These are phyloP conservation scores for Mesembryanthemum crystallinum DNA, from an alignment of 148 eudicot species.

Conservation along the genomic window DNA sequence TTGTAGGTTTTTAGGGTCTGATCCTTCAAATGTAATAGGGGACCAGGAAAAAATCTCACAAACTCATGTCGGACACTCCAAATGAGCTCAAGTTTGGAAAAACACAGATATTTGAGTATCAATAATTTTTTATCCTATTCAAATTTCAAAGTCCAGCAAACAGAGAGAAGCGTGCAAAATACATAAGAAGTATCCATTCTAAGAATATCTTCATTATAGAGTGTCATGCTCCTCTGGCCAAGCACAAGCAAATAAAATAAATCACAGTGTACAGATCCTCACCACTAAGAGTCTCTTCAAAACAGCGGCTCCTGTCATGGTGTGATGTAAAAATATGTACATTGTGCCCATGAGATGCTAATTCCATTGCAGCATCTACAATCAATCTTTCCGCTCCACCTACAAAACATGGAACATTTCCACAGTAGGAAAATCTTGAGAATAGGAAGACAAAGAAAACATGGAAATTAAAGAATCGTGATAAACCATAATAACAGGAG, in stretches of 20 bases:
- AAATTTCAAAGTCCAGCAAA: too few relatives aligned
- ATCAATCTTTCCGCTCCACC: constrained; percentile 98
- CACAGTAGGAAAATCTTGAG: not conserved
- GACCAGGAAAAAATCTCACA: not conserved
- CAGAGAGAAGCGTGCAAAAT: not conserved
- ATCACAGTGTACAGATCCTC: constrained; percentile 10
- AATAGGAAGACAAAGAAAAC: not conserved
- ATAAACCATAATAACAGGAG: too few relatives aligned
- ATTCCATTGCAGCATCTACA: constrained; percentile 93
- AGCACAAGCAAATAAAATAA: not conserved
- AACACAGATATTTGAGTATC: not conserved
- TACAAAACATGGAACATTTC: constrained; percentile 21
- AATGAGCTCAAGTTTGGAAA: not conserved
- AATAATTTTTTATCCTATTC: not conserved
- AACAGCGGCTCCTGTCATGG: constrained; percentile 81
- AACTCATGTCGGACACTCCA: not conserved
- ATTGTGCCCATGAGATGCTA: constrained; percentile 71
- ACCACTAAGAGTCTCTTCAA: constrained; percentile 91
- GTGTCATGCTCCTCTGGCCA: not conserved
- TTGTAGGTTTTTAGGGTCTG: not conserved
- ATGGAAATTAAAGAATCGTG: too few relatives aligned
- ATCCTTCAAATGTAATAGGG: not conserved
- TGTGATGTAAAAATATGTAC: constrained; percentile 86
- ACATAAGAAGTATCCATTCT: not conserved
- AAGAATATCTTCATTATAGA: not conserved